phyloP scores from a whole-genome alignment of 495 filamentous ascomycete genomes.

The Xylaria intraflava region DNA sequence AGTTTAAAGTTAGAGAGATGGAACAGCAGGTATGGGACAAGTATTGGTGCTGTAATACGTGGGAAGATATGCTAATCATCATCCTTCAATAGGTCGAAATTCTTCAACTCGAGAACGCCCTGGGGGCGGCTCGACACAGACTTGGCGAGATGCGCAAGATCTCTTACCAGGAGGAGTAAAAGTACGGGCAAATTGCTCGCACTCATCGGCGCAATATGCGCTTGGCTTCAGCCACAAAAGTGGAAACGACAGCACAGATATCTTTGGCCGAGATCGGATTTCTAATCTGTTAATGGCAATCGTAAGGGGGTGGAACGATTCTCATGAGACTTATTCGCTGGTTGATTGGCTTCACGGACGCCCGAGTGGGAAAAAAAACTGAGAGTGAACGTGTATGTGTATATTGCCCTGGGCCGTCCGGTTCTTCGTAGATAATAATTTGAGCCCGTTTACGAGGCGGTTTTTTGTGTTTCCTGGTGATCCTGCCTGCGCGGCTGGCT shows the following conservation, averaged over 20 bases:
- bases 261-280: background rate
- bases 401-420: background rate
- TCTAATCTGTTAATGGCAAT: conserved; percentile 1
- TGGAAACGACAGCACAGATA: background rate
- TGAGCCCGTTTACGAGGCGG: background rate
- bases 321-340: background rate
- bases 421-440: conserved; percentile 1
- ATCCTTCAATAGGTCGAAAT: conserved; percentile 73
- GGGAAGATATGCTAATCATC: conserved; percentile 10
- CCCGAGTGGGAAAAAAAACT: background rate
- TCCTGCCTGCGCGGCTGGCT: no score
- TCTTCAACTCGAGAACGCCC: conserved; percentile 83
- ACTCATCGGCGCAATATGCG: background rate
- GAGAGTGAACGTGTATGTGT: conserved; percentile 1
- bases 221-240: background rate
- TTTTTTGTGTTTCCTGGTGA: background rate
- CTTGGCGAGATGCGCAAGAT: conserved; percentile 99
- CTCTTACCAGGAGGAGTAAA: conserved; percentile 79
- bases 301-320: background rate
- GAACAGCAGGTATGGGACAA: conserved; percentile 83
- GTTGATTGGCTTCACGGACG: background rate
- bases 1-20: conserved; percentile 99
- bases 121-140: conserved; percentile 71
- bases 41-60: background rate
- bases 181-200: background rate